Evolutionary conservation across 257 asterid genomes (phyloP).

Genomic region (Solanum chiquidenum): DNA sequence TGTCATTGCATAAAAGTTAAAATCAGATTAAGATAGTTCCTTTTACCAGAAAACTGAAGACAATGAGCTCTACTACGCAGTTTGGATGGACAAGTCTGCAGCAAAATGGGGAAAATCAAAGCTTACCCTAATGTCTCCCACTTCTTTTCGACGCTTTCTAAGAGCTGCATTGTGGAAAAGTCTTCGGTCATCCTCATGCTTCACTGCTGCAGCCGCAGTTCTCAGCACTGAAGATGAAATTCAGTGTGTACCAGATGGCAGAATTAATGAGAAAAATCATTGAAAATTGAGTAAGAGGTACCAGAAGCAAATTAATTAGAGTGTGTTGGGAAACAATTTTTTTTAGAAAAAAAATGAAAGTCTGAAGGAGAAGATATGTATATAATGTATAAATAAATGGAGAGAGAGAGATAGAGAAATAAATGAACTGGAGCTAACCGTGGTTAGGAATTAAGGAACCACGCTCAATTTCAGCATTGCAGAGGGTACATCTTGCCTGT

Average conservation of each 20-base stretch:
- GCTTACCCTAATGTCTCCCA: slow-evolving; percentile 67
- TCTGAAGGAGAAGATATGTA: background rate
- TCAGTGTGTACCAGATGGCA: slow-evolving; percentile 2
- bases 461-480: slow-evolving; percentile 65
- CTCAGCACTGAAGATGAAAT: slow-evolving; percentile 52
- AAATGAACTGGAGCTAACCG: slow-evolving; percentile 26
- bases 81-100: background rate
- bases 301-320: background rate
- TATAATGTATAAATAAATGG: background rate
- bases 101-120: slow-evolving; percentile 1
- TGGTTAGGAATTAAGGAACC: slow-evolving; percentile 79
- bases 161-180: slow-evolving; percentile 79
- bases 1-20: background rate
- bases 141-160: slow-evolving; percentile 90
- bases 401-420: background rate
- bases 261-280: slow-evolving; percentile 1
- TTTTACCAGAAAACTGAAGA: background rate
- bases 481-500: slow-evolving; percentile 83
- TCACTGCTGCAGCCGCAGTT: slow-evolving; percentile 93
- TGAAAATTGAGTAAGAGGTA: background rate
- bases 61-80: background rate
- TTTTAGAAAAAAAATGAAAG: background rate
- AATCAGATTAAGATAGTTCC: background rate
- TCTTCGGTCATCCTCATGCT: slow-evolving; percentile 91
- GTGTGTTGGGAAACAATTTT: background rate